Conservation (phyloP, 2,329 filamentous ascomycete genomes). For the Xylariales sp. region DNA sequence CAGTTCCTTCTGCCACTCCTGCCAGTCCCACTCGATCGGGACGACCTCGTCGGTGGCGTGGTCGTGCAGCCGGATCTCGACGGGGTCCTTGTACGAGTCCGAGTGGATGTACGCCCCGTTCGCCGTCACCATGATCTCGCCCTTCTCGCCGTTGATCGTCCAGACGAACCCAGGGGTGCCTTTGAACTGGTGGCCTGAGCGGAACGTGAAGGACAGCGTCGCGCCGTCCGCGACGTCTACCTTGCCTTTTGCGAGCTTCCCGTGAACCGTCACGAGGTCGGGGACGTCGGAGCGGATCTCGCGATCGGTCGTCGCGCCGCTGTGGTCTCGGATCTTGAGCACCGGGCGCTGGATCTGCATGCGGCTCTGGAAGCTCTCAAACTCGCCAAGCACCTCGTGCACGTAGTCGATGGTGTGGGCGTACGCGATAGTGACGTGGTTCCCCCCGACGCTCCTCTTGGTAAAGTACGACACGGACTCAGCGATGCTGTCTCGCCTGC, state of each 20-base stretch:
- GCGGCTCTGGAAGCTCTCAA: conserved; percentile 53
- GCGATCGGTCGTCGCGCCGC: conserved; percentile 47
- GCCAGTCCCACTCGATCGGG: conserved; percentile 57
- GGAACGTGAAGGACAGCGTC: conserved; percentile 58
- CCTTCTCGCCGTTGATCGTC: conserved; percentile 63
- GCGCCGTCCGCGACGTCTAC: conserved; percentile 50
- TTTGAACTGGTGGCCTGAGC: conserved; percentile 61
- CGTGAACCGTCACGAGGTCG: conserved; percentile 57
- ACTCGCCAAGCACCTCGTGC: conserved; percentile 59
- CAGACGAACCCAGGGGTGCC: conserved; percentile 60
- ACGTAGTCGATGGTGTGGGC: conserved; percentile 57
- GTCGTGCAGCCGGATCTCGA: conserved; percentile 64
- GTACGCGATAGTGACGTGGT: conserved; percentile 41
- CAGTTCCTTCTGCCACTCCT: conserved; percentile 60
- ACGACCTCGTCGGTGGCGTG: conserved; percentile 59
- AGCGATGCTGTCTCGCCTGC: conserved; percentile 49
- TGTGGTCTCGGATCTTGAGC: conserved; percentile 51
- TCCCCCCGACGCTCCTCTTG: conserved; percentile 54
- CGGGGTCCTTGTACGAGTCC: conserved; percentile 51
- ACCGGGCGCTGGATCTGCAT: conserved; percentile 60
- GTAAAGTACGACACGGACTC: conserved; percentile 60
- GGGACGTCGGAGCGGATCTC: conserved; percentile 56
- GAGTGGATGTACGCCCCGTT: conserved; percentile 47
- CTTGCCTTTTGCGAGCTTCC: conserved; percentile 49
- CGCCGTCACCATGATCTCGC: conserved; percentile 59